Evolutionary conservation across 2,329 filamentous ascomycete genomes (phyloP), one percentile per base, ranked within the genome.

Genomic region (Penicillium sp.): DNA sequence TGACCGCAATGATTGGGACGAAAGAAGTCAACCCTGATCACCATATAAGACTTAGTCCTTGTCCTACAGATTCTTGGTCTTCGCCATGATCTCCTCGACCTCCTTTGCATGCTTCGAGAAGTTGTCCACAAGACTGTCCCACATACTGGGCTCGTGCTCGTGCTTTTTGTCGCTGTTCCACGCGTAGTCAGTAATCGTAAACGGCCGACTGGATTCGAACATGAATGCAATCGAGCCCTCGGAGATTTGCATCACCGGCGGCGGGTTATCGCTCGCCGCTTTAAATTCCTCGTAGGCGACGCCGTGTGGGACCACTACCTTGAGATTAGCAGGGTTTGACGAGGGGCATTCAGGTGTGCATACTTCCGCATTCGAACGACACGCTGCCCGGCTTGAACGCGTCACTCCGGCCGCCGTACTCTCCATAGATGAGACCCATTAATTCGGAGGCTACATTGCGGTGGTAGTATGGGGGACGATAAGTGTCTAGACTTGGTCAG

Each of bases 61-160:
- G 33, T 8, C 16, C 14, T 20, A 38, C 9, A 38, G 35, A 4
- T 38, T 38, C 35, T 38, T 38, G 35, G 35, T 67, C 48, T 69
- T 67, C 0, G 64, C 65, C 53, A 79, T 50, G 46, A 79, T 71
- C 57, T 69, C 73, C 46, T 79, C 72, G 10, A 80, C 68, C 57
- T 79, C 77, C 24, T 78, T 70, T 18, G 70, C 67, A 55, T 80
- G 73, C 42, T 62, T 68, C 0, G 72, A 75, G 53, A 81, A 81
- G 57, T 80, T 79, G 58, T 80, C 79, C 1, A 81, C 76, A 8
- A 81, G 65, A 46, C 74, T 69, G 63, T 82, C 79, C 79, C 79
- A 81, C 79, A 81, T 78, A 58, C 73, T 76, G 1, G 74, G 74
- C 47, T 78, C 75, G 50, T 78, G 76, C 54, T 76, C 75, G 50